Conservation (phyloP, 1,284 basidiomycete species). For the Tilletiaria anomala region DNA sequence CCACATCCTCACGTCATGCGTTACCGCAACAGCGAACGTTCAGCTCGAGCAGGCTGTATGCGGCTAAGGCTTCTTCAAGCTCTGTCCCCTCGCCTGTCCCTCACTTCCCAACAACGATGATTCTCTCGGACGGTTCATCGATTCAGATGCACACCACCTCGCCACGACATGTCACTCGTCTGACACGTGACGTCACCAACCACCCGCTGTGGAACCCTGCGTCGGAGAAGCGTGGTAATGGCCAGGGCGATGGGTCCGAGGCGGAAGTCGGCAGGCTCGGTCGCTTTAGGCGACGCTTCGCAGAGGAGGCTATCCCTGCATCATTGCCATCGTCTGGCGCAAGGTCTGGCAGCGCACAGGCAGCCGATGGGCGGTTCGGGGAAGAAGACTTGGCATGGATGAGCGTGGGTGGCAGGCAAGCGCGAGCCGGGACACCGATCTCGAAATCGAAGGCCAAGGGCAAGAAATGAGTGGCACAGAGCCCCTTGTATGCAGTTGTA, state of each 20-base stretch:
- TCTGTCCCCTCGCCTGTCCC: constrained; percentile 30
- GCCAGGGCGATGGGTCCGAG: not conserved
- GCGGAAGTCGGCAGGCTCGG: constrained; percentile 21
- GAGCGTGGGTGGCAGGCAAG: constrained; percentile 35
- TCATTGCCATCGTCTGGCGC: not conserved
- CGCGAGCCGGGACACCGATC: constrained; percentile 17
- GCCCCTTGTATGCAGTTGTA: no score
- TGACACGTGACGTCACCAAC: constrained; percentile 34
- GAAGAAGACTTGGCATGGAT: constrained; percentile 36
- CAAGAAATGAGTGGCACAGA: constrained; percentile 19
- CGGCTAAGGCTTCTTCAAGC: not conserved
- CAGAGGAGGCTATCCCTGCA: constrained; percentile 7
- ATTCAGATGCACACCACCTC: constrained; percentile 33
- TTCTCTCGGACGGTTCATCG: constrained; percentile 36
- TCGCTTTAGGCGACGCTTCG: constrained; percentile 33
- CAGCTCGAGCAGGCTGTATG: constrained; percentile 1
- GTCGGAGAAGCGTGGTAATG: constrained; percentile 9
- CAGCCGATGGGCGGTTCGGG: constrained; percentile 13
- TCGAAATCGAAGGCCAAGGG: constrained; percentile 29
- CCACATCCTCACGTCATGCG: constrained; percentile 1
- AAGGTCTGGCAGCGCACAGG: not conserved
- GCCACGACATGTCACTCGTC: constrained; percentile 17
- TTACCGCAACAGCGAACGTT: constrained; percentile 1
- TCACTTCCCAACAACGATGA: constrained; percentile 22
- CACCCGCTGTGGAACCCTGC: constrained; percentile 37